Conservation (phyloP, 164 flowering plant species). For the Vitis amurensis region DNA sequence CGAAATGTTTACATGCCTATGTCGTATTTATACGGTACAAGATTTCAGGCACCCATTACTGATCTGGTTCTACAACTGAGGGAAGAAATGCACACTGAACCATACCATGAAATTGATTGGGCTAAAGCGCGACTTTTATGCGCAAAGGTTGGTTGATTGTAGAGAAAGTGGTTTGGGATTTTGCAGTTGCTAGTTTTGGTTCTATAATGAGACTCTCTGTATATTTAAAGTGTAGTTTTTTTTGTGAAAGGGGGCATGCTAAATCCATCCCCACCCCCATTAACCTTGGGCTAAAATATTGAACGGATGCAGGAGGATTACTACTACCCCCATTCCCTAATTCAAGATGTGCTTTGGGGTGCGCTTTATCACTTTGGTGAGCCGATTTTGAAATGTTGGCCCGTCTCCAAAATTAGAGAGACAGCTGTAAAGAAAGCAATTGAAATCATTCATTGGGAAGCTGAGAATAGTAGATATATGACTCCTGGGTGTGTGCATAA, state of each 20-base stretch:
- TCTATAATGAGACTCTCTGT: neutral
- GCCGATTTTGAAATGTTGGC: constrained; percentile 29
- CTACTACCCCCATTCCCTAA: constrained; percentile 35
- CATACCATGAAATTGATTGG: constrained; percentile 44
- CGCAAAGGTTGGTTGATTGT: constrained; percentile 25
- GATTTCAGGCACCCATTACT: too few relatives aligned
- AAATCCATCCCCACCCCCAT: too few relatives aligned
- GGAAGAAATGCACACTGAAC: constrained; percentile 39
- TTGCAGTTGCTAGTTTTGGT: neutral
- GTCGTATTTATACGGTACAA: too few relatives aligned
- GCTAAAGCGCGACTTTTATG: constrained; percentile 29
- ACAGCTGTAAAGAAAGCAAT: too few relatives aligned
- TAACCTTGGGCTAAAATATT: too few relatives aligned
- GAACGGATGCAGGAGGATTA: constrained; percentile 32
- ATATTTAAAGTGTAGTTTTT: neutral
- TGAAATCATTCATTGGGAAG: too few relatives aligned
- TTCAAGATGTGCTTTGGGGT: constrained; percentile 50
- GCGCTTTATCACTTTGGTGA: constrained; percentile 26
- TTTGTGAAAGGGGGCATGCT: too few relatives aligned
- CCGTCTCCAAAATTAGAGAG: too few relatives aligned
- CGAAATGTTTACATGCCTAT: too few relatives aligned
- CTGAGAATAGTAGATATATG: too few relatives aligned
- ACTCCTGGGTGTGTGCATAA: too few relatives aligned
- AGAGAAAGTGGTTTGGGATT: too few relatives aligned
- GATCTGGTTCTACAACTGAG: constrained; percentile 37